Conservation (phyloP, 2,329 filamentous ascomycete species). For the Mariannaea sp. region DNA sequence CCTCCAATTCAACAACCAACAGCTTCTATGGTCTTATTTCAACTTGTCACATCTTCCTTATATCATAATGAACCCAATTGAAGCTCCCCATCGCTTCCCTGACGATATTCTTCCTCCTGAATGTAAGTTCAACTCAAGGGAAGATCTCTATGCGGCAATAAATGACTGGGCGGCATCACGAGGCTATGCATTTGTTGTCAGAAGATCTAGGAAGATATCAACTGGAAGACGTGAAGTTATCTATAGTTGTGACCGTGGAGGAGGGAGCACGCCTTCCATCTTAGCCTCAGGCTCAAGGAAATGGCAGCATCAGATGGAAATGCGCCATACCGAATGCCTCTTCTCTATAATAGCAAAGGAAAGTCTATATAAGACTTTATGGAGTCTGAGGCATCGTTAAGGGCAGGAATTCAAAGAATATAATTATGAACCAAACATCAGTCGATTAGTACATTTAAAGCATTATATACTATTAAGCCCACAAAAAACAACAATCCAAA, state of each 20-base stretch:
- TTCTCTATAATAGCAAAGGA: not conserved
- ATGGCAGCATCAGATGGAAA: not conserved
- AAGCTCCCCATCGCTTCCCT: too few species aligned
- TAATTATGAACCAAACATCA: not conserved
- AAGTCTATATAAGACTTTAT: not conserved
- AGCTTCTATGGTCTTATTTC: not conserved
- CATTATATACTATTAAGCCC: not conserved
- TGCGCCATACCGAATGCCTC: not conserved
- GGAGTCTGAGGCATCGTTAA: not conserved
- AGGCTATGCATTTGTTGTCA: not conserved
- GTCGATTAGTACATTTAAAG: not conserved
- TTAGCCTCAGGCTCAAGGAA: not conserved
- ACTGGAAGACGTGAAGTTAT: not conserved
- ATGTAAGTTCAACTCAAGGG: not conserved
- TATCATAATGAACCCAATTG: not conserved
- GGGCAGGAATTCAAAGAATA: not conserved
- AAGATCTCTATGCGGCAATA: not conserved
- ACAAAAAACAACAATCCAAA: not conserved
- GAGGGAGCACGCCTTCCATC: not conserved
- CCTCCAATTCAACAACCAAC: too few species aligned
- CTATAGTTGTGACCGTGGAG: slow-evolving; percentile 1
- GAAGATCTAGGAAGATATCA: not conserved
- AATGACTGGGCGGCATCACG: not conserved
- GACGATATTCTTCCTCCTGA: slow-evolving; percentile 5
- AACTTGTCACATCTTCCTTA: too few species aligned